phyloP scores from a whole-genome alignment of 352 stramenopile genomes.

The Pelagophyceae sp. region DNA sequence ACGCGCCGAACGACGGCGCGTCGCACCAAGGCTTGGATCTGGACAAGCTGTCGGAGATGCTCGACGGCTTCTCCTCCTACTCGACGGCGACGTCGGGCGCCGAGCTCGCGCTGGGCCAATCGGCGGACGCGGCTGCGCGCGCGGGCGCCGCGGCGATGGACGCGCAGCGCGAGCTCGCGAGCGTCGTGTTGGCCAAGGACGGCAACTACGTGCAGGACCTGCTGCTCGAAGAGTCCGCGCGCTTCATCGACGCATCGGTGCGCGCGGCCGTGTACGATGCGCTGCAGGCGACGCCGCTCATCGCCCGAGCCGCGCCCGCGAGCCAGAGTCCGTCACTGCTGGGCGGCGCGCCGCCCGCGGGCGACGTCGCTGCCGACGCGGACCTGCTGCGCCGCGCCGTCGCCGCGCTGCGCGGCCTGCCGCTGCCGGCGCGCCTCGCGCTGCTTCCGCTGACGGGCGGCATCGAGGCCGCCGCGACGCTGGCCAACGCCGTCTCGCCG shows the following conservation, averaged over 20 bases:
- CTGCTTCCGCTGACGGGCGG: background rate
- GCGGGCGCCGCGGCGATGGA: background rate
- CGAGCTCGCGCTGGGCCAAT: background rate
- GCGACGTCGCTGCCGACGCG: background rate
- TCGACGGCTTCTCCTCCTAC: constrained; percentile 28
- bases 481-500: background rate
- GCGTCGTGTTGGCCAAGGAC: constrained; percentile 9
- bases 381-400: background rate
- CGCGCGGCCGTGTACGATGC: background rate
- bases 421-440: background rate
- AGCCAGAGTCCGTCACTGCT: no score
- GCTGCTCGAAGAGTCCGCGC: constrained; percentile 17
- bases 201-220: constrained; percentile 21
- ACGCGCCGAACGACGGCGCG: background rate
- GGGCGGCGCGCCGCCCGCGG: no score
- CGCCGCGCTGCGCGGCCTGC: background rate
- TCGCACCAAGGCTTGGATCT: background rate
- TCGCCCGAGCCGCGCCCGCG: background rate
- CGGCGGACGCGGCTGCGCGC: background rate
- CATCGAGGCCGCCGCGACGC: constrained; percentile 9
- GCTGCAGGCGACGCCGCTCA: background rate
- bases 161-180: constrained; percentile 7
- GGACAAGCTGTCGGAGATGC: constrained; percentile 22
- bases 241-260: constrained; percentile 13
- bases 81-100: constrained; percentile 3